Evolutionary conservation across 2,329 filamentous ascomycete genomes (phyloP), one percentile per base, ranked within the genome.

Genomic region (Pseudomassariella vexata): DNA sequence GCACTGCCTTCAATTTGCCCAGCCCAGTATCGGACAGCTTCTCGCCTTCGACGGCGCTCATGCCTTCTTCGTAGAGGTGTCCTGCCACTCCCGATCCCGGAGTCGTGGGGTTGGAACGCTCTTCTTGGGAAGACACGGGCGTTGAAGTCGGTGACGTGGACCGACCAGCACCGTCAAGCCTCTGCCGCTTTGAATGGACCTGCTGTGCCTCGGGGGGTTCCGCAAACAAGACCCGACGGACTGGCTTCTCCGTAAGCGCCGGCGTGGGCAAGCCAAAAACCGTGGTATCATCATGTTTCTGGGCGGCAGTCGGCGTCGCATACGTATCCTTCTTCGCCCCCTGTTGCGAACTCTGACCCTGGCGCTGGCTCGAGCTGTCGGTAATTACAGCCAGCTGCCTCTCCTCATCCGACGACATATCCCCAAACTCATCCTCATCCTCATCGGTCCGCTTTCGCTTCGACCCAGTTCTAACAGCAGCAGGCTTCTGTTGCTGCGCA

Each of bases 11-110:
- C 2, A 82, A 52, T 15, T 49, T 55, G 2, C 43, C 36, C 5
- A 62, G 53, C 1, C 62, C 56, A 0, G 47, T 37, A 2, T 53
- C 47, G 15, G 61, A 56, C 11, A 78, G 40, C 7, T 55, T 46
- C 34, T 67, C 59, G 24, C 53, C 56, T 10, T 54, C 53, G 2
- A 82, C 62, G 5, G 79, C 47, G 2, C 47, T 42, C 54, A 78
- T 61, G 24, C 79, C 59, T 29, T 74, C 62, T 4, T 57, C 48
- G 2, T 62, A 63, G 30, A 72, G 49, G 22, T 64, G 27, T 1
- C 28, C 36, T 42, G 42, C 10, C 42, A 39, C 35, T 52, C 28
- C 25, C 19, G 29, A 31, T 3, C 31, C 44, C 46, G 44, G 32
- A 9, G 46, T 29, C 11, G 28, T 19, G 3, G 20, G 23, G 7